phyloP scores from a whole-genome alignment of 73 alveolate genomes.

The Blepharisma japonicum region DNA sequence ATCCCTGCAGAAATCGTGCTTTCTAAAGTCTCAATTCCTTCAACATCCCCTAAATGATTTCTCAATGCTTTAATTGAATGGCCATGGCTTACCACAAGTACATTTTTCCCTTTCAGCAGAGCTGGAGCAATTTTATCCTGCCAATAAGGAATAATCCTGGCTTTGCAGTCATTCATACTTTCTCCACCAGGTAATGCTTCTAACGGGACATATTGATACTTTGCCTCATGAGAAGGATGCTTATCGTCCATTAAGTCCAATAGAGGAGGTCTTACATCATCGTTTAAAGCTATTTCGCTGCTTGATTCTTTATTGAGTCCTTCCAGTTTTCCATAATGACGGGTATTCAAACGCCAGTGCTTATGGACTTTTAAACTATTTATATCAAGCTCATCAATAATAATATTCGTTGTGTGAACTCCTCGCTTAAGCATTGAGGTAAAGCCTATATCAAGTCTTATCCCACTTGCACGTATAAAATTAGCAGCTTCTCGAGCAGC shows the following conservation, averaged over 20 bases:
- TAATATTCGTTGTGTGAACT: conserved; percentile 44
- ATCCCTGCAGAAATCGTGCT: conserved; percentile 79
- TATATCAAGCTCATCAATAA: conserved; percentile 70
- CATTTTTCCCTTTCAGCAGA: conserved; percentile 84
- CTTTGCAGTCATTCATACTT: conserved; percentile 85
- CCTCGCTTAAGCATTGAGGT: conserved; percentile 96
- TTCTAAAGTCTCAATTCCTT: conserved; percentile 65
- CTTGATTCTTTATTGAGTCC: conserved; percentile 91
- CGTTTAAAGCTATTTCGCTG: conserved; percentile 67
- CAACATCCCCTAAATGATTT: conserved; percentile 85
- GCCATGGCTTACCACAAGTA: conserved; percentile 97
- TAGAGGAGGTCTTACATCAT: conserved; percentile 70
- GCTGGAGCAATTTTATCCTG: conserved; percentile 80
- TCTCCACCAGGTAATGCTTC: conserved; percentile 95
- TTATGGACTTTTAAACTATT: conserved; percentile 82
- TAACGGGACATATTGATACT: conserved; percentile 75
- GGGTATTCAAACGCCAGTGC: conserved; percentile 87
- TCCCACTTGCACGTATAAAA: conserved; percentile 53
- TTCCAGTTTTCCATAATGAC: conserved; percentile 95
- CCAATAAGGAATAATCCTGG: conserved; percentile 93
- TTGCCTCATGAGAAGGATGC: conserved; percentile 51
- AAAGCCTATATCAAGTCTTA: conserved; percentile 82
- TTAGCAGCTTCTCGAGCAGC: conserved; percentile 41
- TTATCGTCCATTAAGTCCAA: conserved; percentile 77
- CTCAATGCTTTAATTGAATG: conserved; percentile 96